Percentiles rank a stretch among this genome's conserved stretches.
phyloP scores from a whole-genome alignment of 2,329 filamentous ascomycete species.

The Fusarium protoensiforme region DNA sequence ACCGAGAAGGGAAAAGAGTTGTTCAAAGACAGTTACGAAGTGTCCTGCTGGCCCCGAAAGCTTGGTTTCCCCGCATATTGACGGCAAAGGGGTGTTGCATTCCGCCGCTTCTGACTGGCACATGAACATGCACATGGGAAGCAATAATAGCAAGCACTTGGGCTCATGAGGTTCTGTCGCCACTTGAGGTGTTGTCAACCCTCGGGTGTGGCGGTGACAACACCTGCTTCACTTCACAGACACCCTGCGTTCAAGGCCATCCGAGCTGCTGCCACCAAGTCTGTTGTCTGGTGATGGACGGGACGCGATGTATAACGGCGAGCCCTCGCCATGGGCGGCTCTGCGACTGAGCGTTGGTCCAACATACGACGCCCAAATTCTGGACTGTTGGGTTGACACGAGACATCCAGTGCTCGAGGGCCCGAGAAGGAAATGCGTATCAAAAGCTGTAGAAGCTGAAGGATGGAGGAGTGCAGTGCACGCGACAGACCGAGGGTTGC shows the following conservation, averaged over 20 bases:
- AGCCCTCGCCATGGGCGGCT: not conserved
- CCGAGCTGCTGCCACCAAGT: slow-evolving; percentile 1
- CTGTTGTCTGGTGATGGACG: not conserved
- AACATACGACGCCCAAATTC: not conserved
- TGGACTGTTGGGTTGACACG: not conserved
- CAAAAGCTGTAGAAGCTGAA: not conserved
- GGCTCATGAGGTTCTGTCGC: slow-evolving; percentile 5
- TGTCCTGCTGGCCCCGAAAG: slow-evolving; percentile 13
- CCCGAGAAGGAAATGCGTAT: not conserved
- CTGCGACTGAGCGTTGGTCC: not conserved
- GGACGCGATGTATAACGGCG: not conserved
- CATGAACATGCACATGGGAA: slow-evolving; percentile 13
- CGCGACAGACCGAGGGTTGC: slow-evolving; percentile 13
- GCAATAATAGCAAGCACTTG: slow-evolving; percentile 9
- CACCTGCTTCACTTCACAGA: not conserved
- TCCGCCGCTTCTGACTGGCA: slow-evolving; percentile 21
- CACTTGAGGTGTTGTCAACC: slow-evolving; percentile 8
- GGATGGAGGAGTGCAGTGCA: slow-evolving; percentile 15
- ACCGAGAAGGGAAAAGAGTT: slow-evolving; percentile 23
- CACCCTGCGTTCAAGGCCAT: not conserved
- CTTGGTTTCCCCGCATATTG: slow-evolving; percentile 20
- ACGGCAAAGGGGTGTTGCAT: slow-evolving; percentile 1
- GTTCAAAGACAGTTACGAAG: slow-evolving; percentile 4
- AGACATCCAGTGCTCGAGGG: not conserved
- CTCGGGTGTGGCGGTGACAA: not conserved